These are phyloP conservation scores for Colletotrichum euphorbiae DNA, from an alignment of 2,329 filamentous ascomycete genomes.

Conservation along the genomic window DNA sequence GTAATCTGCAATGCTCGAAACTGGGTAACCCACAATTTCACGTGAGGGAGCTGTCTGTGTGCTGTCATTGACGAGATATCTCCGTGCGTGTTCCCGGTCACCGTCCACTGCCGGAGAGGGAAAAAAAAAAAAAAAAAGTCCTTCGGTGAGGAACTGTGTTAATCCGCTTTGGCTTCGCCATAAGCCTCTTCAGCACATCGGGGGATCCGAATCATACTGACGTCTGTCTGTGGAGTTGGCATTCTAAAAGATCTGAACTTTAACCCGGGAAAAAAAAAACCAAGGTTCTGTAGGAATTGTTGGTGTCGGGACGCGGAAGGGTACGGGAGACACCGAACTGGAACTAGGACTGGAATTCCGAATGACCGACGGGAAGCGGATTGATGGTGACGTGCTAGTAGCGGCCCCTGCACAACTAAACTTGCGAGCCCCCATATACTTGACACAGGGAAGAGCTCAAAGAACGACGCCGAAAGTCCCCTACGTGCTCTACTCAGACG, in stretches of 20 bases:
- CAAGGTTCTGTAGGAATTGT: background rate
- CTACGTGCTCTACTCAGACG: background rate
- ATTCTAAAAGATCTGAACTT: background rate
- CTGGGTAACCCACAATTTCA: background rate
- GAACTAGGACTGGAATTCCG: background rate
- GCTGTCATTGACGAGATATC: slow-evolving; percentile 12
- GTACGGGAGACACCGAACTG: slow-evolving; percentile 1
- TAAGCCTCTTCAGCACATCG: background rate
- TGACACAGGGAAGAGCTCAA: background rate
- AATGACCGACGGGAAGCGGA: background rate
- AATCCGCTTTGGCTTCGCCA: background rate
- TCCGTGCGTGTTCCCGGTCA: slow-evolving; percentile 9
- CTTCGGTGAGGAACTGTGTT: background rate
- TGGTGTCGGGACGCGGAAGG: background rate
- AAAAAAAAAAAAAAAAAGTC: background rate
- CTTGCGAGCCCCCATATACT: slow-evolving; percentile 17
- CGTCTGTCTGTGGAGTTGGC: slow-evolving; percentile 1
- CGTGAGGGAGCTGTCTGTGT: background rate
- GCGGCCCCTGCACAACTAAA: slow-evolving; percentile 20
- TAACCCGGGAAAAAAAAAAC: background rate
- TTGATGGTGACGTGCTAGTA: slow-evolving; percentile 19
- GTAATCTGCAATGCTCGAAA: background rate
- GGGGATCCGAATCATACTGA: background rate
- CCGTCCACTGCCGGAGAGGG: background rate
- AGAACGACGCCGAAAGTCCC: slow-evolving; percentile 1